Evolutionary conservation across 768 basidiomycete species (phyloP), one percentile per base, ranked within the genome.

Genomic region (Agaricus sinodeliciosus): DNA sequence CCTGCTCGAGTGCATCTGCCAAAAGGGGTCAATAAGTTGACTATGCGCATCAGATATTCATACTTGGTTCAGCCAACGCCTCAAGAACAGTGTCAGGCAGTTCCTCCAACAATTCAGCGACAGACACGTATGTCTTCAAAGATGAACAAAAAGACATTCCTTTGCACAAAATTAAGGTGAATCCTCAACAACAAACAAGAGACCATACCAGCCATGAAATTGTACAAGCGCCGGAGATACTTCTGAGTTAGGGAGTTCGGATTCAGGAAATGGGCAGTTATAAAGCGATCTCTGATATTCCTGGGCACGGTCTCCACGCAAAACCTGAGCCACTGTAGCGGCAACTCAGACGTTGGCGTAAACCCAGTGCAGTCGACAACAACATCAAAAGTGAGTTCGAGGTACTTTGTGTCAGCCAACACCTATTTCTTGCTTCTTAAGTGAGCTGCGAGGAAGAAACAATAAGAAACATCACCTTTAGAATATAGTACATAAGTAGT

Each of bases 331-430:
- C 87, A 90, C 56, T 87, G 85, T 8, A 88, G 69, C 0, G 92
- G 91, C 7, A 92, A 72, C 66, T 92, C 88, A 0, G 89, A 88
- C 9, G 77, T 75, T 2, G 84, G 74, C 3, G 81, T 76, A 63
- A 93, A 92, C 8, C 77, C 78, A 34, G 90, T 92, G 67, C 85
- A 91, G 59, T 94, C 91, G 28, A 93, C 62, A 57, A 94, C 78
- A 44, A 94, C 69, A 43, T 91, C 87, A 62, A 85, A 89, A 3
- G 63, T 54, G 26, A 75, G 75, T 42, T 75, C 67, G 39, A 66
- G 69, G 63, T 83, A 77, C 13, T 62, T 65, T 6, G 77, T 66
- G 7, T 73, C 69, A 12, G 72, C 74, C 49, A 89, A 60, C 15
- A 73, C 80, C 85, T 87, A 58, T 28, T 40, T 39, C 37, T 39